A percentile compares a stretch with the other conserved stretches of the same genome.
These are phyloP conservation scores for Tarenaya hassleriana DNA, from an alignment of 345 rosid species.

Conservation along the genomic window DNA sequence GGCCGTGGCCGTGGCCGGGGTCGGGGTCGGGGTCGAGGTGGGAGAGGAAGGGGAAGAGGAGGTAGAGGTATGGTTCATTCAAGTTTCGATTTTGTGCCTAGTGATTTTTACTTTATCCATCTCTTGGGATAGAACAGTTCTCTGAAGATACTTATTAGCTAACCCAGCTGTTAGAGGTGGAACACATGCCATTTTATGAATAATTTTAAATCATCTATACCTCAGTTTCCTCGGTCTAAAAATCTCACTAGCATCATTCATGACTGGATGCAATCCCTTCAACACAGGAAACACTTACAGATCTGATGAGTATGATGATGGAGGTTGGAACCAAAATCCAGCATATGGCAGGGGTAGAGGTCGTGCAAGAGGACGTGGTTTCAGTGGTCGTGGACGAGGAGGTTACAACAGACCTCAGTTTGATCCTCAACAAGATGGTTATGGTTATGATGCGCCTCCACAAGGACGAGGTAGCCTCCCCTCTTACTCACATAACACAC, in stretches of 20 bases:
- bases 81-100: background rate
- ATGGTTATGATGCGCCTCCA: slow-evolving; percentile 43
- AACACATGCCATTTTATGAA: too few relatives aligned
- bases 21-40: slow-evolving; percentile 46
- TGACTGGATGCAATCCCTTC: background rate
- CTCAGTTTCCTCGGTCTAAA: background rate
- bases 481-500: background rate
- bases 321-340: slow-evolving; percentile 50
- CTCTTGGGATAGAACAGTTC: too few relatives aligned
- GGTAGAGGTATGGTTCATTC: slow-evolving; percentile 31
- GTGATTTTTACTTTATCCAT: background rate
- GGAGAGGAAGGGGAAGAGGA: slow-evolving; percentile 39
- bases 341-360: slow-evolving; percentile 58
- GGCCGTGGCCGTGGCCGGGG: slow-evolving; percentile 20
- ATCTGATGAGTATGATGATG: slow-evolving; percentile 50
- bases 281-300: slow-evolving; percentile 50
- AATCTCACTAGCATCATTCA: background rate
- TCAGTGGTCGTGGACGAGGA: slow-evolving; percentile 62
- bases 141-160: background rate
- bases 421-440: slow-evolving; percentile 44
- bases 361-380: slow-evolving; percentile 62
- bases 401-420: slow-evolving; percentile 40
- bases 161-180: too few relatives aligned
- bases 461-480: background rate
- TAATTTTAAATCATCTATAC: too few relatives aligned